Percentiles rank a stretch among this genome's conserved stretches.
These are phyloP conservation scores for Spathaspora sp. DNA, from an alignment of 805 yeast genomes.

Conservation along the genomic window DNA sequence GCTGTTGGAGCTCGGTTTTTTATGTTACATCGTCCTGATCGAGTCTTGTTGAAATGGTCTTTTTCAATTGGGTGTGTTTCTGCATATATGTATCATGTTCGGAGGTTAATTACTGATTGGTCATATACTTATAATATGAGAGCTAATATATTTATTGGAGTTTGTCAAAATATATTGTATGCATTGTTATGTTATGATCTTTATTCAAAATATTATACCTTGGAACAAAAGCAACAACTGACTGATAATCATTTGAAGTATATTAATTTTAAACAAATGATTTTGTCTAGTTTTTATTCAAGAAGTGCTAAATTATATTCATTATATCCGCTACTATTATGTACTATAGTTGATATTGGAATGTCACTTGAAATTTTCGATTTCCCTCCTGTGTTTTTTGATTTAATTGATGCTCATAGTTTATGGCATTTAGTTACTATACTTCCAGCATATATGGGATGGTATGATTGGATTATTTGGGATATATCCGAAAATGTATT, in stretches of 20 bases:
- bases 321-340: conserved; percentile 35
- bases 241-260: conserved; percentile 25
- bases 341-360: conserved; percentile 54
- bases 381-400: conserved; percentile 64
- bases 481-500: conserved; percentile 32
- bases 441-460: conserved; percentile 32
- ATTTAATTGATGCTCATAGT: conserved; percentile 85
- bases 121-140: conserved; percentile 92
- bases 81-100: conserved; percentile 62
- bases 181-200: conserved; percentile 29
- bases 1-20: conserved; percentile 60
- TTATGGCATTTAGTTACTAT: conserved; percentile 92
- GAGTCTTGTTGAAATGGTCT: conserved; percentile 17
- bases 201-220: conserved; percentile 27
- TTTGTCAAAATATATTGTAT: conserved; percentile 56
- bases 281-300: conserved; percentile 28
- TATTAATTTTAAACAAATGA: conserved; percentile 15
- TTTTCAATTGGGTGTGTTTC: conserved; percentile 41
- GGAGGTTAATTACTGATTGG: conserved; percentile 69
- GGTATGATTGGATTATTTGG: conserved; percentile 47
- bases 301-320: conserved; percentile 35
- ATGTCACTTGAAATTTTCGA: conserved; percentile 91
- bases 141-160: conserved; percentile 77
- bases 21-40: conserved; percentile 46
- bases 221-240: conserved; percentile 12